Evolutionary conservation across 2,329 filamentous ascomycete genomes (phyloP).

Genomic region (Didymella lethalis): DNA sequence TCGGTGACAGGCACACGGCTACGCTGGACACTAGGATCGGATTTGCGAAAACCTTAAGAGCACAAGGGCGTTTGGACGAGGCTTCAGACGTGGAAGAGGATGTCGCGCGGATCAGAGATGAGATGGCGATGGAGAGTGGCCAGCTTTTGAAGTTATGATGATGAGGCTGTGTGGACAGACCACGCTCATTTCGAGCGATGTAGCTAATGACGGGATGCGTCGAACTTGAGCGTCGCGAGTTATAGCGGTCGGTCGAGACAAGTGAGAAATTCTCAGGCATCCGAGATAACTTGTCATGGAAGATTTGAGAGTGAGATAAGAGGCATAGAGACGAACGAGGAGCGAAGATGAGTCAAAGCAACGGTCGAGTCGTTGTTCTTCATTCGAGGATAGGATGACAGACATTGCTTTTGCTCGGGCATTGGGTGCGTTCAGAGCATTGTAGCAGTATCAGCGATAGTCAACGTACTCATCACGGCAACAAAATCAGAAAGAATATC

Average conservation of each 20-base stretch:
- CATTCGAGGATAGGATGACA: not conserved
- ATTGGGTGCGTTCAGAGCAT: too few relatives aligned
- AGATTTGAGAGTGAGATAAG: conserved; percentile 47
- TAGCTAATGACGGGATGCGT: too few relatives aligned
- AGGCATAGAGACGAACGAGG: conserved; percentile 36
- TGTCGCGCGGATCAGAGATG: not conserved
- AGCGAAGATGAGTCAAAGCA: conserved; percentile 33
- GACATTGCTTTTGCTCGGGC: too few relatives aligned
- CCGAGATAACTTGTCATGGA: conserved; percentile 40
- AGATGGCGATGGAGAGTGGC: not conserved
- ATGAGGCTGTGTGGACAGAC: conserved; percentile 8
- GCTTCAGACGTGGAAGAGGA: conserved; percentile 2
- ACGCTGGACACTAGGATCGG: conserved; percentile 10
- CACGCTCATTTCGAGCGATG: too few relatives aligned
- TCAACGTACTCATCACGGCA: too few relatives aligned
- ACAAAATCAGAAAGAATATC: too few relatives aligned
- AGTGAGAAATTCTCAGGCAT: conserved; percentile 24
- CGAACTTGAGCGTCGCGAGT: too few relatives aligned
- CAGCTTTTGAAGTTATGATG: not conserved
- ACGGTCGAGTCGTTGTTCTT: conserved; percentile 20
- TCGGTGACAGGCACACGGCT: conserved; percentile 7
- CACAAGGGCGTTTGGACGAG: conserved; percentile 14
- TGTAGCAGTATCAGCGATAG: too few relatives aligned
- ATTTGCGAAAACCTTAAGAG: not conserved
- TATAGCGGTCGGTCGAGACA: conserved; percentile 34